phyloP scores from a whole-genome alignment of 306 rosid genomes.

The peach (Prunus persica) region Prunus_persica_NCBIv2 NC_034013.1:14559001-14559500 shows the following conservation, averaged over 20 bases:
- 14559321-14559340: constrained; percentile 30
- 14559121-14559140: constrained; percentile 41
- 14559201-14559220: background rate
- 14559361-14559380: constrained; percentile 33
- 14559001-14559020: background rate
- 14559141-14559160: constrained; percentile 25
- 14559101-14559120: constrained; percentile 37
- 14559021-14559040: background rate
- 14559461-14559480: constrained; percentile 51
- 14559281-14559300: background rate
- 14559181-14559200: background rate
- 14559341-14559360: constrained; percentile 7
- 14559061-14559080: constrained; percentile 23
- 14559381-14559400: constrained; percentile 17
- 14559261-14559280: constrained; percentile 25
- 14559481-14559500: constrained; percentile 56
- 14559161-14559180: constrained; percentile 32
- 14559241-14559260: constrained; percentile 45
- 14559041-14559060: background rate
- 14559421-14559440: constrained; percentile 45
- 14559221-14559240: background rate
- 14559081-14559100: constrained; percentile 41
- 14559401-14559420: constrained; percentile 43
- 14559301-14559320: constrained; percentile 12
- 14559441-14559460: constrained; percentile 54